Evolutionary conservation across 2,329 filamentous ascomycete genomes (phyloP).

Genomic region (Alternaria solani): DNA sequence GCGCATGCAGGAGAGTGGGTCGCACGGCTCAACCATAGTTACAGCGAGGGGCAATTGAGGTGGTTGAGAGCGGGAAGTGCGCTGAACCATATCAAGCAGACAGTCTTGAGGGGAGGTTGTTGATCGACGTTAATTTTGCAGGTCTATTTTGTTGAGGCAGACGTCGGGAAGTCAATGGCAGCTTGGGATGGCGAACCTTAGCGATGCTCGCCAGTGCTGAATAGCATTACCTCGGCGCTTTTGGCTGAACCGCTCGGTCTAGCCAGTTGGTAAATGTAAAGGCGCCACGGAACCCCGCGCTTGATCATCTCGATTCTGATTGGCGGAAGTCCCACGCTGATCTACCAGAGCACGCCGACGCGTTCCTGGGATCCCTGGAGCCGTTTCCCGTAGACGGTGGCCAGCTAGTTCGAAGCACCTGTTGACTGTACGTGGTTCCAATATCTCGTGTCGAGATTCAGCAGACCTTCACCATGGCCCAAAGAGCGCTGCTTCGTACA

Average conservation of each 20-base stretch:
- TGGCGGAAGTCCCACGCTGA: conserved; percentile 14
- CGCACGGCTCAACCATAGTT: conserved; percentile 45
- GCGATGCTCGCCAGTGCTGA: background rate
- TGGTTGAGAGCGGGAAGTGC: conserved; percentile 50
- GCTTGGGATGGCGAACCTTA: background rate
- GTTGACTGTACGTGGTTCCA: background rate
- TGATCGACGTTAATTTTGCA: background rate
- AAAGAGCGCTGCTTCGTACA: conserved; percentile 14
- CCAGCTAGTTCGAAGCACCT: conserved; percentile 8
- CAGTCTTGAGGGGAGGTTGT: background rate
- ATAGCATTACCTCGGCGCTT: background rate
- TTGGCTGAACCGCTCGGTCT: conserved; percentile 2
- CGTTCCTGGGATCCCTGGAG: conserved; percentile 5
- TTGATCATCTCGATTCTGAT: conserved; percentile 7
- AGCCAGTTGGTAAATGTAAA: conserved; percentile 1
- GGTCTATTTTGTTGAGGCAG: background rate
- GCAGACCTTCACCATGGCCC: conserved; percentile 10
- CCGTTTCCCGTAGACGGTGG: background rate
- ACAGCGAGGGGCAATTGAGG: conserved; percentile 41
- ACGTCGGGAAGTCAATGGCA: background rate
- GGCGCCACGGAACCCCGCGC: conserved; percentile 10
- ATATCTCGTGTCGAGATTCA: conserved; percentile 2
- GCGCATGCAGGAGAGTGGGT: conserved; percentile 38
- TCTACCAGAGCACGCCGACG: conserved; percentile 10
- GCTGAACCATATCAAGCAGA: conserved; percentile 41